phyloP scores from a whole-genome alignment of 129 eudicot genomes.

The Centella asiatica region DNA sequence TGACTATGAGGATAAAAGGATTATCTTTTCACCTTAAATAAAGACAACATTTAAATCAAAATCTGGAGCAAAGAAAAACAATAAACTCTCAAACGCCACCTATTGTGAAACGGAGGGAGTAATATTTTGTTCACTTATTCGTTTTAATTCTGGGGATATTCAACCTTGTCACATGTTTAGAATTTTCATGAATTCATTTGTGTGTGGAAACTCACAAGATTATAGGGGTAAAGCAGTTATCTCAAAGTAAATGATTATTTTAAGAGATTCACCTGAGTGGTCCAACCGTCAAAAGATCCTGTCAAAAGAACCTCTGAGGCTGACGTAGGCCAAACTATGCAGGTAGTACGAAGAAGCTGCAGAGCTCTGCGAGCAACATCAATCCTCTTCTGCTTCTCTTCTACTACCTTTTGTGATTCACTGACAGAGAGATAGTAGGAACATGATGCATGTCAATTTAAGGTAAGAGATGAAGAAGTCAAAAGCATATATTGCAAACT shows the following conservation, averaged over 20 bases:
- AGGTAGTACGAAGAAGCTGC: constrained; percentile 49
- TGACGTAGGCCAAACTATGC: constrained; percentile 63
- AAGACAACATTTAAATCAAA: too few relatives aligned
- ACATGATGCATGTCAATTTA: neutral
- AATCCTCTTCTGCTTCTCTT: constrained; percentile 63
- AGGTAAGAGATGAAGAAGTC: too few relatives aligned
- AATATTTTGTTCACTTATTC: too few relatives aligned
- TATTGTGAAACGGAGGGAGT: too few relatives aligned
- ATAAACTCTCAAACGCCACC: too few relatives aligned
- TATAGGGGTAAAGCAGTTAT: neutral
- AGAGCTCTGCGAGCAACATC: constrained; percentile 39
- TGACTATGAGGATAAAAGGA: too few relatives aligned
- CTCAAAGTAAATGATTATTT: neutral
- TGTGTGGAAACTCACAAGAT: neutral
- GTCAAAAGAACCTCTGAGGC: constrained; percentile 69
- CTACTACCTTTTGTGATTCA: constrained; percentile 45
- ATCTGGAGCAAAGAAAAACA: too few relatives aligned
- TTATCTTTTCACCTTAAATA: too few relatives aligned
- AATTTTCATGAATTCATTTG: neutral
- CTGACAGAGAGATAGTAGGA: constrained; percentile 24
- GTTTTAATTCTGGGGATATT: neutral
- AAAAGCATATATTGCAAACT: neutral
- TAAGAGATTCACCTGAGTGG: constrained; percentile 46
- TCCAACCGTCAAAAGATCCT: constrained; percentile 95
- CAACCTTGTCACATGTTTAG: neutral